Evolutionary conservation across 768 basidiomycete genomes (phyloP), one percentile per base, ranked within the genome.

Genomic region (Daedaleopsis sinensis): DNA sequence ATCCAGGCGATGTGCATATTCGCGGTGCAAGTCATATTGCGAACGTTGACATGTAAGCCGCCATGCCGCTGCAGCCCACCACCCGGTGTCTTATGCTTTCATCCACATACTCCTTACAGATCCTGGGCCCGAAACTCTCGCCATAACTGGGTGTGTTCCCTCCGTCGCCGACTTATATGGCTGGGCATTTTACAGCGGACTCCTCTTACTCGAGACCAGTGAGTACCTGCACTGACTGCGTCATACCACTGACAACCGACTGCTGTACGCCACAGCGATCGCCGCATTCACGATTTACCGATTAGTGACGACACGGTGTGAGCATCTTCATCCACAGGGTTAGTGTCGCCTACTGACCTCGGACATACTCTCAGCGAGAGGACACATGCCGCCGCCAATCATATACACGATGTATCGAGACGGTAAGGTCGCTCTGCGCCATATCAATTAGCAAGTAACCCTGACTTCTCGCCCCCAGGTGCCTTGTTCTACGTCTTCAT

Each of bases 321-420:
- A 27, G 47, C 23, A 27, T 49, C 47, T 18, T 47, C 19, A 47
- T 3, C 19, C 19, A 43, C 42, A n/a, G 18, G 3, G 39, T 42
- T 10, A n/a, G 39, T 42, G n/a, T 19, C 46, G 21, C n/a, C 12
- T 18, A n/a, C n/a, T 47, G 46, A 10, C 19, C 13, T 10, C 3
- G 18, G 10, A n/a, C 46, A 19, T n/a, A n/a, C n/a, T 13, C 19
- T 10, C 47, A 49, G 47, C 47, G 19, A 13, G 47, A 23, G 21
- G 19, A 15, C 47, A 24, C 12, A 49, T 4, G 8, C 12, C 19
- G 47, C 21, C 21, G 13, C 47, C 47, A 13, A 24, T 49, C 19
- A 24, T 49, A 8, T 13, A 43, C 18, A 61, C 50, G 16, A 61
- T 57, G 60, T 61, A 57, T 48, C 60, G 60, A 10, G 60, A 61